phyloP scores from a whole-genome alignment of 2,329 filamentous ascomycete genomes.

The Dactylella cylindrospora region DNA sequence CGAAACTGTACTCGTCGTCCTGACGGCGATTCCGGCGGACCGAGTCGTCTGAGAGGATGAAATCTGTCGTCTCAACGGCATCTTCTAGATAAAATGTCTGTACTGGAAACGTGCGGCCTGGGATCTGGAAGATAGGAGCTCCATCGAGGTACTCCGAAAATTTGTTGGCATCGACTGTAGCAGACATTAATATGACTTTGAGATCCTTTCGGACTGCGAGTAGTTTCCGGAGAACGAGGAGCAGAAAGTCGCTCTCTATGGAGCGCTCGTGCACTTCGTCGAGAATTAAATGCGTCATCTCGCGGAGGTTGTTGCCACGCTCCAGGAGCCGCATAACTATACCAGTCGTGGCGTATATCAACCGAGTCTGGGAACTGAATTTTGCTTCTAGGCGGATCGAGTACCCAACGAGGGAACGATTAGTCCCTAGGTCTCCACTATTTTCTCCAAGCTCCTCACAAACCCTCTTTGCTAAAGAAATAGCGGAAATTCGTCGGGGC shows the following conservation, averaged over 20 bases:
- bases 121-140: slow-evolving; percentile 85
- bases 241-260: slow-evolving; percentile 93
- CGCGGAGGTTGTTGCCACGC: slow-evolving; percentile 77
- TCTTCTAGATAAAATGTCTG: slow-evolving; percentile 87
- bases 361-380: slow-evolving; percentile 73
- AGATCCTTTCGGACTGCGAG: slow-evolving; percentile 75
- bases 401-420: slow-evolving; percentile 84
- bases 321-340: slow-evolving; percentile 99
- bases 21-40: slow-evolving; percentile 50
- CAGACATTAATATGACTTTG: slow-evolving; percentile 95
- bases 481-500: slow-evolving; percentile 90
- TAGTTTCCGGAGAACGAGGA: slow-evolving; percentile 86
- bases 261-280: slow-evolving; percentile 96
- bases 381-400: slow-evolving; percentile 92
- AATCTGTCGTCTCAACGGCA: slow-evolving; percentile 82
- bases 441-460: slow-evolving; percentile 91
- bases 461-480: slow-evolving; percentile 87
- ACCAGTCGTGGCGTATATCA: slow-evolving; percentile 86
- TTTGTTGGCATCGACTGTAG: slow-evolving; percentile 86
- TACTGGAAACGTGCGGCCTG: slow-evolving; percentile 90
- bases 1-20: slow-evolving; percentile 56
- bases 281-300: slow-evolving; percentile 91
- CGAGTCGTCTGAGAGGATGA: slow-evolving; percentile 58
- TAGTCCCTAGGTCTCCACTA: slow-evolving; percentile 76
- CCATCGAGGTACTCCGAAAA: slow-evolving; percentile 86